Evolutionary conservation across 73 alveolate species (phyloP).

Genomic region (Stentor coeruleus): DNA sequence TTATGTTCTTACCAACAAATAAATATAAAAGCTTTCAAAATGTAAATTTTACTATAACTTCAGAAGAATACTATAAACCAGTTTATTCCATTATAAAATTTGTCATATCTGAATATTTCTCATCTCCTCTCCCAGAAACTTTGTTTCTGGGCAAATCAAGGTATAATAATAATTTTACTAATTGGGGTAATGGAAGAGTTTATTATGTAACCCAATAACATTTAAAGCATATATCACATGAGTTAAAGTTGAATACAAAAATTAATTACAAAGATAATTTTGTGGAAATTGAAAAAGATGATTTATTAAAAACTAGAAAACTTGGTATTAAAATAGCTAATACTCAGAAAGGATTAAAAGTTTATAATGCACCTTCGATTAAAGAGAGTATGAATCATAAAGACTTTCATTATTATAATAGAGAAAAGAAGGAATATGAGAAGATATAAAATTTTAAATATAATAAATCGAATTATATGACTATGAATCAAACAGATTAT

Average conservation of each 20-base stretch:
- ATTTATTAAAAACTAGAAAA: neutral
- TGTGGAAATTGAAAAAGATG: neutral
- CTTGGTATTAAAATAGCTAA: neutral
- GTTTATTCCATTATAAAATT: neutral
- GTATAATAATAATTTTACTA: neutral
- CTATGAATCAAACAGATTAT: neutral
- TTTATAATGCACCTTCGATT: neutral
- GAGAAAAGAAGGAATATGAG: neutral
- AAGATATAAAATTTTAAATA: neutral
- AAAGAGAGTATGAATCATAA: neutral
- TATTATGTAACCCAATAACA: neutral
- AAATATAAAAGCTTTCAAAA: neutral
- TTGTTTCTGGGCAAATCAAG: neutral
- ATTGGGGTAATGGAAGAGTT: neutral
- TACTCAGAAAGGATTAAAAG: neutral
- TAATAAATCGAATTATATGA: neutral
- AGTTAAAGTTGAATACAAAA: neutral
- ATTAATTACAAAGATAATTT: neutral
- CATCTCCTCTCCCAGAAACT: neutral
- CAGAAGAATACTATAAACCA: neutral
- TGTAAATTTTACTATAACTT: neutral
- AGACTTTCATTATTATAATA: neutral
- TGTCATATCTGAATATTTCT: neutral
- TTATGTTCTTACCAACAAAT: neutral
- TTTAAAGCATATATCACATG: neutral